phyloP scores from a whole-genome alignment of 345 rosid species.

The Arabis hirsuta region DNA sequence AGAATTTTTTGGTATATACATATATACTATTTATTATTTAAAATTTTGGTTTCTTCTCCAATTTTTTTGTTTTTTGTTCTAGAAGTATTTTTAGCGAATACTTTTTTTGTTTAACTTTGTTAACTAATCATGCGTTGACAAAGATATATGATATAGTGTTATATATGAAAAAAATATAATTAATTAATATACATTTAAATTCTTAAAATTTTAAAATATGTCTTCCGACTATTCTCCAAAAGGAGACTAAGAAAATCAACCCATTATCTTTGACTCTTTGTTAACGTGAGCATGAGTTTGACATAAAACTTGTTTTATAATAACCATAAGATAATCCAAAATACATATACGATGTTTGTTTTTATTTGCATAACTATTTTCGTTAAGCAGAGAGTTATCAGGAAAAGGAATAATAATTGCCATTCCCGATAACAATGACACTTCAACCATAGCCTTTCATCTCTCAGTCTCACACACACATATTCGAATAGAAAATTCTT shows the following conservation, averaged over 20 bases:
- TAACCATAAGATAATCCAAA: slow-evolving; percentile 11
- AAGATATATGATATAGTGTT: too few species aligned
- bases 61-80: too few species aligned
- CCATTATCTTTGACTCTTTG: not conserved
- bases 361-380: not conserved
- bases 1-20: too few species aligned
- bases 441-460: slow-evolving; percentile 40
- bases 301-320: not conserved
- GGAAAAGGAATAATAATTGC: slow-evolving; percentile 32
- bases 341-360: slow-evolving; percentile 20
- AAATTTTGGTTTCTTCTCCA: too few species aligned
- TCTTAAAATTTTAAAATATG: too few species aligned
- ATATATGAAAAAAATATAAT: too few species aligned
- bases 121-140: too few species aligned
- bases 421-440: slow-evolving; percentile 47
- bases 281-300: slow-evolving; percentile 24
- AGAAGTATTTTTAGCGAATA: too few species aligned
- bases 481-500: slow-evolving; percentile 22
- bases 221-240: slow-evolving; percentile 10
- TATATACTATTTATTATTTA: too few species aligned
- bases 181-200: too few species aligned
- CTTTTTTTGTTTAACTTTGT: too few species aligned
- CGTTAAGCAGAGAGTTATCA: slow-evolving; percentile 16
- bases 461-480: slow-evolving; percentile 8
- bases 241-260: slow-evolving; percentile 18